A percentile compares a stretch with the other conserved stretches of the same genome.
Evolutionary conservation across 2,329 filamentous ascomycete species (phyloP).

Genomic region (Sphaerulina musiva): DNA sequence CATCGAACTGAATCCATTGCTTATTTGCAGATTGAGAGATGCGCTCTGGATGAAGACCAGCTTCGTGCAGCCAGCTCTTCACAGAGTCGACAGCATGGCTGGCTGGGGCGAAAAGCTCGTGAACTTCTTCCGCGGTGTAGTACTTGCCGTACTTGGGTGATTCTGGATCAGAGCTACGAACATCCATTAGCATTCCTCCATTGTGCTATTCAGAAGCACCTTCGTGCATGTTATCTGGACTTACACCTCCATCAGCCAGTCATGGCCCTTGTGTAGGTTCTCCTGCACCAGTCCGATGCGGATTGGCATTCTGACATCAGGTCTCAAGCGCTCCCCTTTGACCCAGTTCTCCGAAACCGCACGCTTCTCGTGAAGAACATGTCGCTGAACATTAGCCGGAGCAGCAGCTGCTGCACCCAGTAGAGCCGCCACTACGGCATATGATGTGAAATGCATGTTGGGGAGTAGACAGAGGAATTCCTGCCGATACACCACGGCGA

Average conservation of each 20-base stretch:
- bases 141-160: slow-evolving; percentile 37
- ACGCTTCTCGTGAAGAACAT: slow-evolving; percentile 43
- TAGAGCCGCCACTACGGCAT: slow-evolving; percentile 11
- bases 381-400: slow-evolving; percentile 22
- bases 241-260: slow-evolving; percentile 18
- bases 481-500: background rate
- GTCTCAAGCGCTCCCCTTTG: slow-evolving; percentile 31
- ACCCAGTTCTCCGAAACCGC: slow-evolving; percentile 34
- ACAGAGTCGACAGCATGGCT: slow-evolving; percentile 33
- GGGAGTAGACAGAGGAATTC: slow-evolving; percentile 6
- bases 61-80: slow-evolving; percentile 35
- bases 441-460: slow-evolving; percentile 20
- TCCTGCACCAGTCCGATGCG: slow-evolving; percentile 23
- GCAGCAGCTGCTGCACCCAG: slow-evolving; percentile 15
- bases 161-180: slow-evolving; percentile 15
- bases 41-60: slow-evolving; percentile 29
- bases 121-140: slow-evolving; percentile 35
- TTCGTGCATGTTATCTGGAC: background rate
- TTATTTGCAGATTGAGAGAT: slow-evolving; percentile 32
- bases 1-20: slow-evolving; percentile 42
- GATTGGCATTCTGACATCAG: slow-evolving; percentile 26
- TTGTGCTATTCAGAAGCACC: background rate
- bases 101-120: slow-evolving; percentile 39
- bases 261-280: slow-evolving; percentile 20
- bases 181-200: background rate